A percentile compares a stretch with the other conserved stretches of the same genome.
phyloP scores from a whole-genome alignment of 768 basidiomycete genomes.

The Harrya chromipes region DNA sequence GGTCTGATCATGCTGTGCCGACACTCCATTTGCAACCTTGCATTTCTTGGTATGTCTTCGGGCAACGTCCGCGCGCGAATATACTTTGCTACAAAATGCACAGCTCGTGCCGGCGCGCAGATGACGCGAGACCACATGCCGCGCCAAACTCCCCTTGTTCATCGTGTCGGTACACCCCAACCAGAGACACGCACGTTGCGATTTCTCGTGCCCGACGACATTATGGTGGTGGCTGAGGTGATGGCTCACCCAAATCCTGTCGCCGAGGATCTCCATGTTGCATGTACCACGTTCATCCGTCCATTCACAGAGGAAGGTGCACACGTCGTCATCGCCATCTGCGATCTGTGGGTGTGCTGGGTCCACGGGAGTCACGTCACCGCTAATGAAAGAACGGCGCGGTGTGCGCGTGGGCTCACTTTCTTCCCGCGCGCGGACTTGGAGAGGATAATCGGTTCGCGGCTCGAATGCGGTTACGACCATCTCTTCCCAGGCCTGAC shows the following conservation, averaged over 20 bases:
- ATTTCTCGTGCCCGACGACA: slow-evolving; percentile 19
- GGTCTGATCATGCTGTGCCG: not conserved
- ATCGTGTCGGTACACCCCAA: slow-evolving; percentile 20
- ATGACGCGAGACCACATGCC: slow-evolving; percentile 26
- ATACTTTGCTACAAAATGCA: slow-evolving; percentile 22
- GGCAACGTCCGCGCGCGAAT: slow-evolving; percentile 27
- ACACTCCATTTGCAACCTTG: slow-evolving; percentile 19
- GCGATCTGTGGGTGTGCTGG: not conserved
- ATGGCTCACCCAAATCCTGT: slow-evolving; percentile 22
- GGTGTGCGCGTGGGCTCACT: not conserved
- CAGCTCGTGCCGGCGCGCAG: slow-evolving; percentile 18
- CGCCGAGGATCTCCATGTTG: slow-evolving; percentile 16
- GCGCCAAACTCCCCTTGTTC: slow-evolving; percentile 26
- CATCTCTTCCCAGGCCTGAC: slow-evolving; percentile 11
- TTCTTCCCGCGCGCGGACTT: not conserved
- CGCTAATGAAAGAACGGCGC: not conserved
- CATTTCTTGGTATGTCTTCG: slow-evolving; percentile 27
- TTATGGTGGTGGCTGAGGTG: slow-evolving; percentile 21
- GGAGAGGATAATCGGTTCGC: not conserved
- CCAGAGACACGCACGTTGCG: slow-evolving; percentile 19
- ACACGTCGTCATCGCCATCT: slow-evolving; percentile 9
- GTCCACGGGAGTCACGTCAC: not conserved
- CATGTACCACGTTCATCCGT: slow-evolving; percentile 18
- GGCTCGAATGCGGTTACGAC: not conserved
- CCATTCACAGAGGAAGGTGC: slow-evolving; percentile 19